A percentile compares a stretch with the other conserved stretches of the same genome.
Evolutionary conservation across 805 yeast genomes (phyloP).

Genomic region (Cyberlindnera xylosilytica): DNA sequence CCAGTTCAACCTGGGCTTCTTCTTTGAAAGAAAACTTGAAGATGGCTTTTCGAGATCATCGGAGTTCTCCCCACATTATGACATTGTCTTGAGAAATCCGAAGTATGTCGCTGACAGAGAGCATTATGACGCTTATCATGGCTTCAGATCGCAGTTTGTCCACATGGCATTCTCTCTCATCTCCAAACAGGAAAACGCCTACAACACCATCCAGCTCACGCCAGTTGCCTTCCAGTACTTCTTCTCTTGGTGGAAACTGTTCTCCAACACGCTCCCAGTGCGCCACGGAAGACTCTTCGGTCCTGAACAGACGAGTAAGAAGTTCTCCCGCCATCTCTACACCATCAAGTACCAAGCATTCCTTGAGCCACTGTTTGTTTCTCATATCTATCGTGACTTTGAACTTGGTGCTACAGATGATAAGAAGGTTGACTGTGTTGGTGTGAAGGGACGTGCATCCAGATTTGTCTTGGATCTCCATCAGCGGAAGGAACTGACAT

Average conservation of each 20-base stretch:
- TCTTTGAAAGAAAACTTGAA: constrained; percentile 44
- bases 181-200: constrained; percentile 39
- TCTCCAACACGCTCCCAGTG: constrained; percentile 79
- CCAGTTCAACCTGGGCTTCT: constrained; percentile 52
- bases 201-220: constrained; percentile 74
- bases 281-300: constrained; percentile 73
- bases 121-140: constrained; percentile 74
- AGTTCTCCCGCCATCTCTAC: constrained; percentile 70
- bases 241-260: constrained; percentile 82
- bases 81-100: constrained; percentile 57
- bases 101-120: constrained; percentile 40
- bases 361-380: constrained; percentile 66
- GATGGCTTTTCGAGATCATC: constrained; percentile 37
- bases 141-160: constrained; percentile 78
- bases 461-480: constrained; percentile 63
- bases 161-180: constrained; percentile 63
- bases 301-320: constrained; percentile 49
- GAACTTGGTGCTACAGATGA: constrained; percentile 37
- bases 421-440: constrained; percentile 47
- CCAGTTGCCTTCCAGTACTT: constrained; percentile 69
- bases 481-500: constrained; percentile 49
- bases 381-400: constrained; percentile 65
- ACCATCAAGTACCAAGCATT: constrained; percentile 79
- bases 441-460: constrained; percentile 62
- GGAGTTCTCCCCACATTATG: constrained; percentile 56